phyloP scores from a whole-genome alignment of 1,284 basidiomycete genomes.

The Ustilago bromivora region DNA sequence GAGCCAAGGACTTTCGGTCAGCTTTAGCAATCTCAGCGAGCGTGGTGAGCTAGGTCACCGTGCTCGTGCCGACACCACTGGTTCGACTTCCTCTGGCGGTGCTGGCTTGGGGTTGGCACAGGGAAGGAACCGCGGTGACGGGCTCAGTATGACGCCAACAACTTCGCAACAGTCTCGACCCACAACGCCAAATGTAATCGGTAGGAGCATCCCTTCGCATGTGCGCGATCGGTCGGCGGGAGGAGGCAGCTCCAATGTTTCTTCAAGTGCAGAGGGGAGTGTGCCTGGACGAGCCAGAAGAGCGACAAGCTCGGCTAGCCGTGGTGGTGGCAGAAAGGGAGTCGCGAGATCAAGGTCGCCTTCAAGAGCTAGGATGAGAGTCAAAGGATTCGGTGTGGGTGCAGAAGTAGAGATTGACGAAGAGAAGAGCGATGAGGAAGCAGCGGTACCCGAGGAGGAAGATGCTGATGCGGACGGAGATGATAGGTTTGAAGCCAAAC shows the following conservation, averaged over 20 bases:
- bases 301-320: constrained; percentile 21
- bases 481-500: neutral
- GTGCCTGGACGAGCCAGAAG: constrained; percentile 29
- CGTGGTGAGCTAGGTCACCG: constrained; percentile 19
- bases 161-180: constrained; percentile 34
- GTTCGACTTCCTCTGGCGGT: constrained; percentile 17
- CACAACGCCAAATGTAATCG: constrained; percentile 24
- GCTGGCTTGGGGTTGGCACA: neutral
- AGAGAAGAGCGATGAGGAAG: constrained; percentile 37
- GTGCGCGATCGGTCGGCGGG: constrained; percentile 25
- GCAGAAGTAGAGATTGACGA: constrained; percentile 59
- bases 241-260: constrained; percentile 11
- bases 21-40: constrained; percentile 43
- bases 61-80: constrained; percentile 38
- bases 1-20: constrained; percentile 34
- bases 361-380: constrained; percentile 37
- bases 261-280: constrained; percentile 40
- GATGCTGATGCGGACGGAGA: constrained; percentile 53
- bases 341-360: constrained; percentile 32
- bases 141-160: constrained; percentile 40
- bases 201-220: constrained; percentile 25
- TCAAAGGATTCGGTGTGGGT: constrained; percentile 51
- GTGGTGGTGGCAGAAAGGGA: constrained; percentile 5
- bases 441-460: constrained; percentile 72
- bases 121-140: constrained; percentile 16